A percentile compares a stretch with the other conserved stretches of the same genome.
phyloP scores from a whole-genome alignment of 2,329 filamentous ascomycete species.

The Penicillium sclerotiorum region DNA sequence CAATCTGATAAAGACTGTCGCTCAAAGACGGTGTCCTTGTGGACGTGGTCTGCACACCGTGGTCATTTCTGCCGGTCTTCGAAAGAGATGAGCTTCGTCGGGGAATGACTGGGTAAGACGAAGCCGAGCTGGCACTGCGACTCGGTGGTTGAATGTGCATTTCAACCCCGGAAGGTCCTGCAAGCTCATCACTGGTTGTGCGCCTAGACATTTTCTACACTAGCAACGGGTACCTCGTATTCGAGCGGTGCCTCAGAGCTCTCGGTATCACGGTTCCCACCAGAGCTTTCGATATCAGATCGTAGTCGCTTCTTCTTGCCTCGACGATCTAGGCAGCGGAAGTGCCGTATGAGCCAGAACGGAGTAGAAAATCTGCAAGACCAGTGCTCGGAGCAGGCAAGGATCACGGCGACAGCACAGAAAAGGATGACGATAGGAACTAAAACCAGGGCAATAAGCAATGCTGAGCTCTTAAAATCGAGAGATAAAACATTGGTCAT shows the following conservation, averaged over 20 bases:
- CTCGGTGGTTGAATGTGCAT: constrained; percentile 36
- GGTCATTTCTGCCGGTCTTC: constrained; percentile 11
- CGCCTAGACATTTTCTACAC: constrained; percentile 28
- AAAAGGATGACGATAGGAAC: constrained; percentile 52
- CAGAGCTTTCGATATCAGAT: constrained; percentile 37
- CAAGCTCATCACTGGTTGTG: constrained; percentile 30
- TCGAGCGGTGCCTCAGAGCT: constrained; percentile 30
- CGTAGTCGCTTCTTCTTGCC: constrained; percentile 28
- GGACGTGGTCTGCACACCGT: constrained; percentile 19
- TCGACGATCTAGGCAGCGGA: constrained; percentile 24
- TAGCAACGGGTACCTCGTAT: constrained; percentile 25
- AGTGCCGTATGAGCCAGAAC: constrained; percentile 24
- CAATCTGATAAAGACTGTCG: constrained; percentile 22
- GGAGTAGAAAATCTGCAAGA: constrained; percentile 20
- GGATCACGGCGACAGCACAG: constrained; percentile 38
- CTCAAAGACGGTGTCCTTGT: constrained; percentile 27
- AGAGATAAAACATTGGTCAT: constrained; percentile 33
- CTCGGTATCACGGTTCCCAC: constrained; percentile 36
- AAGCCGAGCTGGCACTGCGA: constrained; percentile 12
- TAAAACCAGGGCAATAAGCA: constrained; percentile 49
- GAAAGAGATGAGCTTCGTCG: constrained; percentile 31
- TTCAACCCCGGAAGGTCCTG: constrained; percentile 55
- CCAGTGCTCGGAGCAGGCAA: constrained; percentile 44
- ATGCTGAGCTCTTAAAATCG: constrained; percentile 39
- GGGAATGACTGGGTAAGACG: constrained; percentile 27